Conservation (phyloP, 345 rosid species). For the Corchorus capsularis region DNA sequence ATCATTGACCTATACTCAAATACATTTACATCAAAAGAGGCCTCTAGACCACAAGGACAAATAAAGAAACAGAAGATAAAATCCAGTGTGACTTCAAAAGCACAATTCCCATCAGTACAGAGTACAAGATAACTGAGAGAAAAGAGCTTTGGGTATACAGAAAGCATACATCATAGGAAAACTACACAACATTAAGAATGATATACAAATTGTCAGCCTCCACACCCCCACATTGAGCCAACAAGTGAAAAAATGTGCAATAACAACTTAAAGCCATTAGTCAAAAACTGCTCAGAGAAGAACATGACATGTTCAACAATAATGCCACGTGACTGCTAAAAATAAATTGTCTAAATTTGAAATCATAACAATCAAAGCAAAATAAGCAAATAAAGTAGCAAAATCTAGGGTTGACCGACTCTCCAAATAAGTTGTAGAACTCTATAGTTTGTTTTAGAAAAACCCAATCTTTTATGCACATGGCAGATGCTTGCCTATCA, state of each 20-base stretch:
- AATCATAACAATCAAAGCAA: background rate
- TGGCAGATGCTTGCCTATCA: background rate
- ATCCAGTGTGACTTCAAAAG: background rate
- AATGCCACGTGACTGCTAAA: background rate
- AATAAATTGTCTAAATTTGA: background rate
- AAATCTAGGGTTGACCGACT: background rate
- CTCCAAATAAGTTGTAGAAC: conserved; percentile 14
- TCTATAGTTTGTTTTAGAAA: background rate
- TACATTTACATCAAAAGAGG: background rate
- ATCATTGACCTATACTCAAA: conserved; percentile 70
- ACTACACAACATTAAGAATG: background rate
- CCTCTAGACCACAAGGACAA: conserved; percentile 14
- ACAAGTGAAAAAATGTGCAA: background rate
- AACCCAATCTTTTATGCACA: background rate
- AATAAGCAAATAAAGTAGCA: background rate
- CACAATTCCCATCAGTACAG: background rate
- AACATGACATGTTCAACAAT: background rate
- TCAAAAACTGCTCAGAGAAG: background rate
- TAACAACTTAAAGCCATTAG: background rate
- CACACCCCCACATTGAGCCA: background rate
- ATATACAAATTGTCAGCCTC: background rate
- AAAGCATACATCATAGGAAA: background rate
- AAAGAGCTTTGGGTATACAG: background rate
- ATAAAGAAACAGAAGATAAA: background rate
- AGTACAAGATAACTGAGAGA: background rate